phyloP scores from a whole-genome alignment of 2,329 filamentous ascomycete genomes.

The Diaporthe aspalathi region DNA sequence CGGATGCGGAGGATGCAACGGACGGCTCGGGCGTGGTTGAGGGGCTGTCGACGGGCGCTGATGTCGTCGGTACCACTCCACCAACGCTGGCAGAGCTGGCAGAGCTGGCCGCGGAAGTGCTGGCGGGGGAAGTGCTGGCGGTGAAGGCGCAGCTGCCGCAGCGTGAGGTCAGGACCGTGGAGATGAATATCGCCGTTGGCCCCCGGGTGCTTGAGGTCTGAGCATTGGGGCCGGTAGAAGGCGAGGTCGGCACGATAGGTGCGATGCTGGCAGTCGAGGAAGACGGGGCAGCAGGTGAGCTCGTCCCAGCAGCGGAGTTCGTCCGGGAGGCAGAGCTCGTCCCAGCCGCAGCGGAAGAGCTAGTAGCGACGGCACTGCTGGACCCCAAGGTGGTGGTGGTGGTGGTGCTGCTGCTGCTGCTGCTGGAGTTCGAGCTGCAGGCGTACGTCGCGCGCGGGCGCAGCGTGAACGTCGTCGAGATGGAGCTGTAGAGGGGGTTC shows the following conservation, averaged over 20 bases:
- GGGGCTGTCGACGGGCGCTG: background rate
- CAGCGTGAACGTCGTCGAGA: background rate
- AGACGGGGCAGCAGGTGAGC: background rate
- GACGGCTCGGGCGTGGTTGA: background rate
- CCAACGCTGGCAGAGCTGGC: background rate
- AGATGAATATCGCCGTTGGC: background rate
- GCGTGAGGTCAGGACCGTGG: background rate
- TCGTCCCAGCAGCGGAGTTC: background rate
- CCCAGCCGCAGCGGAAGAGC: background rate
- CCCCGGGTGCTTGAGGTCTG: background rate
- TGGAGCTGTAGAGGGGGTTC: background rate
- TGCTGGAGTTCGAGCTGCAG: background rate
- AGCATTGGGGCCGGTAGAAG: background rate
- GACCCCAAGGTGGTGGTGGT: background rate
- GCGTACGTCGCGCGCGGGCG: background rate
- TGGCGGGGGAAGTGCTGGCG: slow-evolving; percentile 11
- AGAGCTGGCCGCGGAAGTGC: background rate
- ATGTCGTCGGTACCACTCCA: background rate
- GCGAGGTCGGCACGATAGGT: background rate
- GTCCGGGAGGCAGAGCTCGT: background rate
- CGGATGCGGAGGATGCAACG: no score
- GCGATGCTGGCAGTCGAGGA: background rate
- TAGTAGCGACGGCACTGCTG: background rate
- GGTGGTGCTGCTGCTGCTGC: no score
- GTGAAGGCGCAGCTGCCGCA: background rate